These are phyloP conservation scores for Cenchrus americanus DNA, from an alignment of 176 grass and related monocot species.

Conservation along the genomic window DNA sequence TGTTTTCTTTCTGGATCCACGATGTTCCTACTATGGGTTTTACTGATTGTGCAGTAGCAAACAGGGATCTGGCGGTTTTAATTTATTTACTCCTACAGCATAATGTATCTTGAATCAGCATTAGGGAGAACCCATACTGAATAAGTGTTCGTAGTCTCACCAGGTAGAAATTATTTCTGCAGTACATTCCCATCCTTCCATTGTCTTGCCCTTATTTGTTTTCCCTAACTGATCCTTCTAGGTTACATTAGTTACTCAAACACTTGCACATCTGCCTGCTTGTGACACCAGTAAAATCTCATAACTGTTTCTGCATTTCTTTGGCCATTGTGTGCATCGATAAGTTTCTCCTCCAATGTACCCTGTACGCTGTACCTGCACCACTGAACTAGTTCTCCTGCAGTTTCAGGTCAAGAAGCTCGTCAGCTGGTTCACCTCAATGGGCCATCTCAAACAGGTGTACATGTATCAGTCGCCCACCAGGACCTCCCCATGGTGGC, in stretches of 20 bases:
- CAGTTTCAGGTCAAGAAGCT: constrained; percentile 67
- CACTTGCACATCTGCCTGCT: background rate
- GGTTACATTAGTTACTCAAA: background rate
- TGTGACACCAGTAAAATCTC: background rate
- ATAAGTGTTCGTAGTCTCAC: too few relatives aligned
- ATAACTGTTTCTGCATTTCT: background rate
- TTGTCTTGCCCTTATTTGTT: background rate
- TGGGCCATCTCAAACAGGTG: constrained; percentile 19
- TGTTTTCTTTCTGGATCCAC: background rate
- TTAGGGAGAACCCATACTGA: too few relatives aligned
- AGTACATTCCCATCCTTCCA: background rate
- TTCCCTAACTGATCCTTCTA: too few relatives aligned
- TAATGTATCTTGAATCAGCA: too few relatives aligned
- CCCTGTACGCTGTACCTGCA: background rate
- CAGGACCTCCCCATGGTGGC: constrained; percentile 38
- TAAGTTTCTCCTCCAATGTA: background rate
- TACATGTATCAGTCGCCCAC: constrained; percentile 36
- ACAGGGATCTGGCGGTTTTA: too few relatives aligned
- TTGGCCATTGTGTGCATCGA: background rate
- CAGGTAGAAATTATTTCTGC: background rate
- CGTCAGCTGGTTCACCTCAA: constrained; percentile 43
- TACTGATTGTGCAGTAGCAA: too few relatives aligned
- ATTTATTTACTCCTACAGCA: too few relatives aligned
- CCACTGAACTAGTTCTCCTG: background rate
- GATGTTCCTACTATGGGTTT: too few relatives aligned